Percentiles rank a stretch among this genome's conserved stretches.
phyloP scores from a whole-genome alignment of 371 early-diverging fungal species.

The Lichtheimia ramosa region DNA sequence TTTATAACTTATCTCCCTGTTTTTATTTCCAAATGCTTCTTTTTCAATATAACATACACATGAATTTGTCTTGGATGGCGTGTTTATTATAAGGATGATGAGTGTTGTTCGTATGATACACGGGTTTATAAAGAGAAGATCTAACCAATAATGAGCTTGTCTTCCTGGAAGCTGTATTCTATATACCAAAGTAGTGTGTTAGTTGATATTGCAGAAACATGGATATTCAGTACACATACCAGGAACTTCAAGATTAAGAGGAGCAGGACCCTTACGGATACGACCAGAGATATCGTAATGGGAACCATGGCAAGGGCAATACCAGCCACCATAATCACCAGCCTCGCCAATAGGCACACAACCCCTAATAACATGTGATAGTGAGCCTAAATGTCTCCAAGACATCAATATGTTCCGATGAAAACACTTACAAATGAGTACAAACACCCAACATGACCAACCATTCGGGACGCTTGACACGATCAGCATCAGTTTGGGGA shows the following conservation, averaged over 20 bases:
- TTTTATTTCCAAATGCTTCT: no score
- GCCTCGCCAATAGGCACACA: conserved; percentile 98
- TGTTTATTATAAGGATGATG: conserved; percentile 9
- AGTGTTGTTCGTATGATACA: neutral
- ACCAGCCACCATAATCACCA: conserved; percentile 98
- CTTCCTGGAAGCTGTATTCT: conserved; percentile 51
- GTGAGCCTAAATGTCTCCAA: neutral
- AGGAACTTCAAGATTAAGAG: conserved; percentile 96
- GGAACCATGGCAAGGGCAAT: conserved; percentile 99
- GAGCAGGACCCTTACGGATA: conserved; percentile 98
- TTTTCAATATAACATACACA: no score
- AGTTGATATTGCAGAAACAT: neutral
- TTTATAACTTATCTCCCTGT: no score
- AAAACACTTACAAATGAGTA: conserved; percentile 82
- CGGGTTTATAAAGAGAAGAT: conserved; percentile 9
- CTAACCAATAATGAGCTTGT: conserved; percentile 56
- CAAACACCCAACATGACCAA: conserved; percentile 97
- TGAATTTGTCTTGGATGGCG: neutral
- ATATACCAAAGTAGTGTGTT: conserved; percentile 4
- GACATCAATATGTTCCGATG: neutral
- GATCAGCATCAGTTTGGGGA: conserved; percentile 90
- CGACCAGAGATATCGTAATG: conserved; percentile 95
- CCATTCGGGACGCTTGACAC: conserved; percentile 94
- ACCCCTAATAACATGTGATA: conserved; percentile 54
- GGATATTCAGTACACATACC: conserved; percentile 28